Conservation (phyloP, 768 basidiomycete genomes). For the Chlorophyllum brunneum region DNA sequence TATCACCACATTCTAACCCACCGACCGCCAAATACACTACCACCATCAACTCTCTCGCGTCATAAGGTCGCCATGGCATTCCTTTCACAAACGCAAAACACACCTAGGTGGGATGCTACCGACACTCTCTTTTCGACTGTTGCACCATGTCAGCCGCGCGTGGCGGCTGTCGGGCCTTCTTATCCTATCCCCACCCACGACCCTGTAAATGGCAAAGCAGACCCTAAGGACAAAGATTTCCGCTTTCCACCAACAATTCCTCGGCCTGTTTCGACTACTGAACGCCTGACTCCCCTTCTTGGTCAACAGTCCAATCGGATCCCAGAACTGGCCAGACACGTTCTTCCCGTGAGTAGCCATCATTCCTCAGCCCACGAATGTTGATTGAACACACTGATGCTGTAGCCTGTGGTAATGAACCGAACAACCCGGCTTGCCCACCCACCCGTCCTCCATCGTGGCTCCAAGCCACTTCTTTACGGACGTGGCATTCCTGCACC, state of each 20-base stretch:
- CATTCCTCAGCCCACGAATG: neutral
- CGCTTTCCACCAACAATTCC: constrained; percentile 49
- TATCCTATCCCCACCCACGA: constrained; percentile 50
- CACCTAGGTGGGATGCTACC: constrained; percentile 64
- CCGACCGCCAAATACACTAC: constrained; percentile 47
- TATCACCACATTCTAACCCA: constrained; percentile 79
- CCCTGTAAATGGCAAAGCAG: constrained; percentile 19
- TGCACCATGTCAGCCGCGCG: constrained; percentile 57
- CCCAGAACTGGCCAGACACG: constrained; percentile 60
- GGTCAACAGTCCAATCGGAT: constrained; percentile 63
- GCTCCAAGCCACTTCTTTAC: constrained; percentile 41
- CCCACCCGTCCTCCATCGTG: constrained; percentile 60
- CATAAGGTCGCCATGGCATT: constrained; percentile 78
- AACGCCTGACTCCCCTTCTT: constrained; percentile 59
- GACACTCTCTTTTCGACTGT: constrained; percentile 61
- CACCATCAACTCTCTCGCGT: constrained; percentile 53
- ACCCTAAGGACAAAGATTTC: constrained; percentile 43
- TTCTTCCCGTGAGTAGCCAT: constrained; percentile 57
- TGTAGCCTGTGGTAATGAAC: constrained; percentile 48
- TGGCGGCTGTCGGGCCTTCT: constrained; percentile 60
- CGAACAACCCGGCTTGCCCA: constrained; percentile 63
- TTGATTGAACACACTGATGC: constrained; percentile 8
- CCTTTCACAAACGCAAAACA: constrained; percentile 50
- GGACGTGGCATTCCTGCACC: constrained; percentile 47
- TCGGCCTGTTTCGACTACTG: constrained; percentile 39